These are phyloP conservation scores for Pichia inconspicua DNA, from an alignment of 1,139 yeast species.

Conservation along the genomic window DNA sequence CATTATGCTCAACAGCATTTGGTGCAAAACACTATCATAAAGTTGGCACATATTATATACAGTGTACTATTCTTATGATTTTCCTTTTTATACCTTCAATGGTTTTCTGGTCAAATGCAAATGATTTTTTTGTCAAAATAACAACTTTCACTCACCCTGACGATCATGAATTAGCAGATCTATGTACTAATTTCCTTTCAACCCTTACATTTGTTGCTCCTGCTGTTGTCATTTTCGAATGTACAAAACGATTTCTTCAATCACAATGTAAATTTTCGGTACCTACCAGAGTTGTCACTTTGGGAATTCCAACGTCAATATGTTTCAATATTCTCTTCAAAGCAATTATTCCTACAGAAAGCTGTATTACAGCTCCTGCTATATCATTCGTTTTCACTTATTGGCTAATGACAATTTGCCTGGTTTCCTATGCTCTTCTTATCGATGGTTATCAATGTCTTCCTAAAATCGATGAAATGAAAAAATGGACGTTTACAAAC, in stretches of 20 bases:
- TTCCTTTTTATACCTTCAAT: constrained; percentile 18
- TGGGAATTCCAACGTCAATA: constrained; percentile 44
- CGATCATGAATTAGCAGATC: constrained; percentile 15
- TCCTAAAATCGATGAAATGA: constrained; percentile 35
- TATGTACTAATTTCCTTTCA: constrained; percentile 18
- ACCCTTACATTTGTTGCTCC: constrained; percentile 35
- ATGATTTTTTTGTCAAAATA: constrained; percentile 9
- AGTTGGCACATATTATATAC: constrained; percentile 34
- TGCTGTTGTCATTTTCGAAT: constrained; percentile 45
- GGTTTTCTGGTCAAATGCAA: constrained; percentile 20
- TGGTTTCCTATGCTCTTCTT: constrained; percentile 44
- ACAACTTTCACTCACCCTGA: constrained; percentile 9
- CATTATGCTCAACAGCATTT: constrained; percentile 36
- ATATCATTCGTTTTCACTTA: constrained; percentile 54
- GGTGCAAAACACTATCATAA: constrained; percentile 31
- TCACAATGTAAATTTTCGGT: constrained; percentile 50
- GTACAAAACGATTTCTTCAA: constrained; percentile 46
- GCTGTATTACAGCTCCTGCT: constrained; percentile 47
- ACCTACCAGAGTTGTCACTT: constrained; percentile 40
- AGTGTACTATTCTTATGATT: constrained; percentile 22
- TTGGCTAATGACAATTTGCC: constrained; percentile 51
- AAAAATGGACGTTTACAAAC: constrained; percentile 35
- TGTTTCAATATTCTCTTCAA: constrained; percentile 35
- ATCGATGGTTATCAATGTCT: constrained; percentile 59
- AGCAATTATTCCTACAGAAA: constrained; percentile 36